Evolutionary conservation across 106 monocot genomes (phyloP).

Genomic region (Allium sativum): DNA sequence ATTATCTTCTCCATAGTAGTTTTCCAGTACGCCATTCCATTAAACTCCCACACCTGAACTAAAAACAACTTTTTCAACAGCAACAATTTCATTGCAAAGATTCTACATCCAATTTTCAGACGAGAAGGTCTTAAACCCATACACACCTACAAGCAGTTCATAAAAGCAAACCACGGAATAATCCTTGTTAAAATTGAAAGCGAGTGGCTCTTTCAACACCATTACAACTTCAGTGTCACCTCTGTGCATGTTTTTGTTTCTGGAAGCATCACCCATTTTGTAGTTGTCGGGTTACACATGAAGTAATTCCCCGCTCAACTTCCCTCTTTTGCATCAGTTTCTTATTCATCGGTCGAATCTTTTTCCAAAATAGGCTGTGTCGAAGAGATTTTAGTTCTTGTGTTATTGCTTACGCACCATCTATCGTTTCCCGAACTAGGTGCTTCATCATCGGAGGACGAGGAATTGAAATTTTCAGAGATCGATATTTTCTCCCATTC

Average conservation of each 20-base stretch:
- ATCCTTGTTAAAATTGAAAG: constrained; percentile 16
- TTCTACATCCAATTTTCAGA: constrained; percentile 16
- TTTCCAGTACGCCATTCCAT: constrained; percentile 26
- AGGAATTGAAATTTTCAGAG: too few species aligned
- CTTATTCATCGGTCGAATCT: too few species aligned
- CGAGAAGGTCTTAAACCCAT: constrained; percentile 29
- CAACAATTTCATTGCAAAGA: background rate
- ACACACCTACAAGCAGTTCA: constrained; percentile 9
- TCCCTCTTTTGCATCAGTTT: background rate
- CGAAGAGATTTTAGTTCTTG: too few species aligned
- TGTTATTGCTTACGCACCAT: too few species aligned
- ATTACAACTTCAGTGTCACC: constrained; percentile 12
- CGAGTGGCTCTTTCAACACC: constrained; percentile 15
- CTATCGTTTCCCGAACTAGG: too few species aligned
- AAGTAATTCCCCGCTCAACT: background rate
- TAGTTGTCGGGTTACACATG: constrained; percentile 24
- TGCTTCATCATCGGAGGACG: too few species aligned
- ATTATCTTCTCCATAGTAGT: constrained; percentile 24
- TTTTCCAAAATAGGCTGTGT: too few species aligned
- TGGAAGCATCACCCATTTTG: constrained; percentile 12
- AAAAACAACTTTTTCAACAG: constrained; percentile 6
- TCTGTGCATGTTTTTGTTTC: constrained; percentile 1
- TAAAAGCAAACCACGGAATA: constrained; percentile 19
- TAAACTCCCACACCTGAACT: constrained; percentile 20
- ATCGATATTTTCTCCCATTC: too few species aligned